Evolutionary conservation across 108 stramenopile species (phyloP).

Genomic region (Cafeteria roenbergensis): DNA sequence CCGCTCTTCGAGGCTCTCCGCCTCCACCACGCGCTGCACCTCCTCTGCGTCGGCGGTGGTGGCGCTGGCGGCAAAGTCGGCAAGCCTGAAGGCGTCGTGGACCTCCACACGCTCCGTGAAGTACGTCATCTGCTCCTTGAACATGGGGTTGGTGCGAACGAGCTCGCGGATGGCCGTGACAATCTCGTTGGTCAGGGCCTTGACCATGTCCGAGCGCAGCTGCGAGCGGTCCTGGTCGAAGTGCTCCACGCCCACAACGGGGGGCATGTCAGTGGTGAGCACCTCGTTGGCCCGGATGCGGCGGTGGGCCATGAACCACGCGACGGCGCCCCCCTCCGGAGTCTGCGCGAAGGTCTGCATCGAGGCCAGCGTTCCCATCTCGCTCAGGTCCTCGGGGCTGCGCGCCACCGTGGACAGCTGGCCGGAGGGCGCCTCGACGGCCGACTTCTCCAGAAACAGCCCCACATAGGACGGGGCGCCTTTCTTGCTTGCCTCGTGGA

Average conservation of each 20-base stretch:
- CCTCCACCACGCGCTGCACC: conserved; percentile 78
- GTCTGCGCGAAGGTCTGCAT: conserved; percentile 9
- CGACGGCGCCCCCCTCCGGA: conserved; percentile 13
- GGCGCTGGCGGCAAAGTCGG: conserved; percentile 76
- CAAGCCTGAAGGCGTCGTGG: conserved; percentile 78
- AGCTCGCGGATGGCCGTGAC: conserved; percentile 76
- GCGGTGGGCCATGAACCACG: conserved; percentile 17
- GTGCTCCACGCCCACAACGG: conserved; percentile 18
- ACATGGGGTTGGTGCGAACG: conserved; percentile 72
- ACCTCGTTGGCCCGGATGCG: conserved; percentile 13
- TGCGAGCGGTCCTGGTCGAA: not conserved
- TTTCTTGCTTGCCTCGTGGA: too few relatives aligned
- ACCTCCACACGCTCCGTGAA: conserved; percentile 69
- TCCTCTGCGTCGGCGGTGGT: conserved; percentile 66
- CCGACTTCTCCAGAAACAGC: conserved; percentile 33
- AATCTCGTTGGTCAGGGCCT: conserved; percentile 83
- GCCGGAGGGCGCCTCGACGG: not conserved
- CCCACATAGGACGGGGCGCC: conserved; percentile 28
- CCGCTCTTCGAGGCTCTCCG: conserved; percentile 67
- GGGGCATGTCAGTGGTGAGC: conserved; percentile 9
- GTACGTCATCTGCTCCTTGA: conserved; percentile 73
- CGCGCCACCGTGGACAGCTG: not conserved
- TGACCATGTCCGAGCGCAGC: conserved; percentile 51
- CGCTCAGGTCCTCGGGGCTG: conserved; percentile 28
- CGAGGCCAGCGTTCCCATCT: conserved; percentile 31